Evolutionary conservation across 805 yeast species (phyloP), one percentile per base, ranked within the genome.

Genomic region (Ogataea parapolymorpha): DNA sequence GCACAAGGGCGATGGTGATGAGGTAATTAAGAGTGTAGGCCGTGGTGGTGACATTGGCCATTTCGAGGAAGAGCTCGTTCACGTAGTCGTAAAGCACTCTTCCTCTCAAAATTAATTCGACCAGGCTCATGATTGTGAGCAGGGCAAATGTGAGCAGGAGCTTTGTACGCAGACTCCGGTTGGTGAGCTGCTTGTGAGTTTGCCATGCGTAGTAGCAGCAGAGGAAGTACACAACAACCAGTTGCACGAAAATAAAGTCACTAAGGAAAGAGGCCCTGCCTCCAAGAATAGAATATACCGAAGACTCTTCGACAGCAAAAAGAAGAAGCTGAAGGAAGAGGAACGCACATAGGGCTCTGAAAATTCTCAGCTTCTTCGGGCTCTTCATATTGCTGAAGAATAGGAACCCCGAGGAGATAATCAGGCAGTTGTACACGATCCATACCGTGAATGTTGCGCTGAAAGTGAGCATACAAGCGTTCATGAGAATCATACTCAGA

Each of bases 371-470:
- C 34, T 45, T 48, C 25, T 44, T 50, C n/a, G 27, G 35, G 17
- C 45, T 46, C 24, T 44, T 53, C 39, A 37, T 37, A 27, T 50
- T 46, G 23, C 46, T 42, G 27, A 57, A 42, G 25, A 59, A 46
- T 24, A 52, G 30, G 20, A 39, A 45, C 11, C 69, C 69, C 12
- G 55, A 50, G 12, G 60, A 46, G 20, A 64, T 41, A 30, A 64
- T 30, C 49, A 64, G 42, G 10, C 61, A 36, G 39, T 61, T 59
- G 45, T 65, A 63, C 14, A 61, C 39, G 8, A 60, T 31, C 68
- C 68, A 65, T 11, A 52, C 50, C 7, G 58, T 46, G 16, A 61
- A 48, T 5, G 54, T 8, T 0, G 68, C 54, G 28, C 54, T 53
- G 12, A 47, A 40, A 0, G 50, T 15, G 22, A 63, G 41, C 13